Base-by-base conservation (phyloP, 2,329 filamentous ascomycete species). In the Clonostachys rosea region DNA sequence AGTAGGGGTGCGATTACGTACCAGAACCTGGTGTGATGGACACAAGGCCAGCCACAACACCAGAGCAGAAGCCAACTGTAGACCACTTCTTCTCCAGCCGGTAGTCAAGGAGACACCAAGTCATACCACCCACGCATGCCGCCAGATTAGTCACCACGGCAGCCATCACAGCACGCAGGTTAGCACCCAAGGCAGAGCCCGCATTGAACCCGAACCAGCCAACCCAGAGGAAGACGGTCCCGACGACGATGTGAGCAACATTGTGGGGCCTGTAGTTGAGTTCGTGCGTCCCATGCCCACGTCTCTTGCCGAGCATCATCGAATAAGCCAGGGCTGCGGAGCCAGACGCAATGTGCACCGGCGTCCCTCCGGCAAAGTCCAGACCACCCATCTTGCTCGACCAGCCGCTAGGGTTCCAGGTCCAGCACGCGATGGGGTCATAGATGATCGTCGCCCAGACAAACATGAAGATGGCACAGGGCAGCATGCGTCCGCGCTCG, bases 201-300 rank as follows among this genome's bases (percentile, higher is more conserved):
- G 88, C 89, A 59, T 95, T 96, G 81, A 96, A 96, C 43, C 91
- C 91, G 60, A 95, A 95, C 91, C 90, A 96, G 46, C 91, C 91
- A 14, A 95, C 87, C 90, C 91, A 96, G 14, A 96, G 83, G 70
- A 96, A 95, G 42, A 95, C 89, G 4, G 91, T 95, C 33, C 91
- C 91, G 47, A 95, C 87, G 45, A 95, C 89, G 56, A 96, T 91
- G 64, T 95, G 89, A 5, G 90, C 94, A 42, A 95, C 89, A 59
- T 95, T 95, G 73, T 96, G 91, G 10, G 91, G 91, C 44, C 91
- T 86, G 67, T 92, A 95, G 71, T 95, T 95, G 57, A 95, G 76
- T 65, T 92, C 89, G 61, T 91, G 86, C 30, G 89, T 95, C 44
- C 89, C 88, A 63, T 95, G 89, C 18, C 90, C 90, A 51, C 84